Percentiles rank a stretch among this genome's conserved stretches.
These are phyloP conservation scores for Hericium coralloides DNA, from an alignment of 768 basidiomycete genomes.

Conservation along the genomic window DNA sequence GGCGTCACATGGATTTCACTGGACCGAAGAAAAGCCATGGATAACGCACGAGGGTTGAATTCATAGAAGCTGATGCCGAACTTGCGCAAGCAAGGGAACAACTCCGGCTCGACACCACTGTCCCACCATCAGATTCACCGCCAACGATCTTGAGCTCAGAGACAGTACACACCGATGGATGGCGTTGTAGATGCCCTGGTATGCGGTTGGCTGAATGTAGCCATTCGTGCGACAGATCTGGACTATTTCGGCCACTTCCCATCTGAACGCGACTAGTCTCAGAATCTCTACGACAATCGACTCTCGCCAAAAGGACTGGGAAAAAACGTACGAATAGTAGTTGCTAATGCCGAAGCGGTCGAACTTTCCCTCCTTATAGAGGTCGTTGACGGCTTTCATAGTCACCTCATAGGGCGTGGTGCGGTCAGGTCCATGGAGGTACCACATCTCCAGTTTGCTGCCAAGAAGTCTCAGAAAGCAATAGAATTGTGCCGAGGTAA, in stretches of 20 bases:
- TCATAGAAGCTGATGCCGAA: constrained; percentile 32
- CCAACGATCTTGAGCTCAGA: background rate
- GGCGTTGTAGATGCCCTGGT: constrained; percentile 40
- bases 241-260: constrained; percentile 39
- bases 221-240: constrained; percentile 25
- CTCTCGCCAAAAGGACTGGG: background rate
- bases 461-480: background rate
- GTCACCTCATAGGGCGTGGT: constrained; percentile 39
- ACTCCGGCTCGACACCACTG: constrained; percentile 30
- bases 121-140: background rate
- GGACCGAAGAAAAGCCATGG: background rate
- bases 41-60: constrained; percentile 32
- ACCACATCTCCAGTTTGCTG: constrained; percentile 35
- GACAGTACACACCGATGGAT: constrained; percentile 21
- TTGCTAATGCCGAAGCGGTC: constrained; percentile 37
- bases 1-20: background rate
- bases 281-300: constrained; percentile 1
- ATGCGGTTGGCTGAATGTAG: constrained; percentile 39
- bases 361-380: constrained; percentile 46
- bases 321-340: constrained; percentile 29
- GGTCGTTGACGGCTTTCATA: constrained; percentile 35
- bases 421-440: constrained; percentile 37
- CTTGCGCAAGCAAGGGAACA: constrained; percentile 34
- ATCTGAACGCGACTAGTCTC: constrained; percentile 11
- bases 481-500: background rate